These are phyloP conservation scores for Colletotrichum spaethianum DNA, from an alignment of 2,329 filamentous ascomycete species.

Conservation along the genomic window DNA sequence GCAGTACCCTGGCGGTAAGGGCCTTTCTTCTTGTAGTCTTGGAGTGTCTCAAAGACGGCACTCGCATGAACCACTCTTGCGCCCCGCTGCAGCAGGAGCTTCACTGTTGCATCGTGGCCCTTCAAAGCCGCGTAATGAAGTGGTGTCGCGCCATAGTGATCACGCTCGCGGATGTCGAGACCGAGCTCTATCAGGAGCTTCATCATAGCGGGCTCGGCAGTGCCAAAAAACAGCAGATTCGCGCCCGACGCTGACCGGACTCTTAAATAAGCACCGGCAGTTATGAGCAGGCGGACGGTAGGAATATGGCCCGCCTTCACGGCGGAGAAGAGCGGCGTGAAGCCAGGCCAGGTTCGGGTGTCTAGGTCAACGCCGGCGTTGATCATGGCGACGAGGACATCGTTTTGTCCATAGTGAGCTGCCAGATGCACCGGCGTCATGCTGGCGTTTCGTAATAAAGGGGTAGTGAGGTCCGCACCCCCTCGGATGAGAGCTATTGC, in stretches of 20 bases:
- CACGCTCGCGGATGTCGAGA: conserved; percentile 44
- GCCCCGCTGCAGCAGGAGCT: conserved; percentile 46
- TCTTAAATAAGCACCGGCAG: conserved; percentile 42
- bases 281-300: conserved; percentile 46
- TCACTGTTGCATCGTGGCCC: conserved; percentile 45
- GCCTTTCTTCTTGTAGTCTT: conserved; percentile 39
- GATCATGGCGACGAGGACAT: conserved; percentile 45
- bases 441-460: conserved; percentile 42
- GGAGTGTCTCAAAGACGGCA: conserved; percentile 44
- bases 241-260: conserved; percentile 42
- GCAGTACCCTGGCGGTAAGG: conserved; percentile 46
- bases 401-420: conserved; percentile 46
- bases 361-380: conserved; percentile 43
- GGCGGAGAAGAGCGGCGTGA: conserved; percentile 48
- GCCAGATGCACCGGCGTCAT: conserved; percentile 50
- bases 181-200: conserved; percentile 43
- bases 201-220: conserved; percentile 39
- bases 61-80: conserved; percentile 43
- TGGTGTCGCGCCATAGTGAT: conserved; percentile 45
- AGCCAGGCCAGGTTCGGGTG: conserved; percentile 44
- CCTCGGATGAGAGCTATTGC: conserved; percentile 42
- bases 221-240: conserved; percentile 44
- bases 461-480: conserved; percentile 42
- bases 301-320: conserved; percentile 44
- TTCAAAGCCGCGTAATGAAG: conserved; percentile 47